Conservation (phyloP, 768 basidiomycete species). For the Suillus subluteus region DNA sequence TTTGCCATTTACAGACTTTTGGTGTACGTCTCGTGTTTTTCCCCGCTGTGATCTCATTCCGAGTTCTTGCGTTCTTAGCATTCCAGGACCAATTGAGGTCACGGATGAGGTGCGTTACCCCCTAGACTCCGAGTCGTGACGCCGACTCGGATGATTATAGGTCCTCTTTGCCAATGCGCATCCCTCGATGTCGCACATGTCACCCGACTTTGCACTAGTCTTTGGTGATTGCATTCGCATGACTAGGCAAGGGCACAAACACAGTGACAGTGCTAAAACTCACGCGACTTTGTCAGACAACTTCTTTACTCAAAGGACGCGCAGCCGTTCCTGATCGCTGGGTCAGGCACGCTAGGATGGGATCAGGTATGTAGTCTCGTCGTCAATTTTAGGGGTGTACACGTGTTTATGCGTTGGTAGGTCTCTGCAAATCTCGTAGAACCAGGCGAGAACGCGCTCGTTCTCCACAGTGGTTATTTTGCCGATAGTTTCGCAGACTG, state of each 20-base stretch:
- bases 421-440: slow-evolving; percentile 92
- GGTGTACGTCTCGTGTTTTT: slow-evolving; percentile 39
- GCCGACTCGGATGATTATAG: slow-evolving; percentile 31
- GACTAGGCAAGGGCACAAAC: slow-evolving; percentile 56
- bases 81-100: slow-evolving; percentile 68
- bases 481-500: slow-evolving; percentile 90
- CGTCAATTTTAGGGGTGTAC: background rate
- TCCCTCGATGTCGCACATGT: slow-evolving; percentile 87
- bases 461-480: slow-evolving; percentile 92
- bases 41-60: slow-evolving; percentile 15
- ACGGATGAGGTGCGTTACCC: slow-evolving; percentile 54
- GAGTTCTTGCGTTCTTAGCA: slow-evolving; percentile 36
- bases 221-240: slow-evolving; percentile 90
- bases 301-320: slow-evolving; percentile 77
- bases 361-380: slow-evolving; percentile 64
- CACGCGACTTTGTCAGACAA: slow-evolving; percentile 45
- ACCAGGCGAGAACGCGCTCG: slow-evolving; percentile 75
- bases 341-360: slow-evolving; percentile 96
- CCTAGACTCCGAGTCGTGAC: background rate
- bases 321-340: slow-evolving; percentile 93
- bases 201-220: slow-evolving; percentile 83
- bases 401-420: slow-evolving; percentile 46
- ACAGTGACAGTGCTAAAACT: background rate
- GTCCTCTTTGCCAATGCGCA: slow-evolving; percentile 95
- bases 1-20: slow-evolving; percentile 44